A percentile compares a stretch with the other conserved stretches of the same genome.
Evolutionary conservation across 306 rosid species (phyloP).

Genomic region (Quercus dentata): DNA sequence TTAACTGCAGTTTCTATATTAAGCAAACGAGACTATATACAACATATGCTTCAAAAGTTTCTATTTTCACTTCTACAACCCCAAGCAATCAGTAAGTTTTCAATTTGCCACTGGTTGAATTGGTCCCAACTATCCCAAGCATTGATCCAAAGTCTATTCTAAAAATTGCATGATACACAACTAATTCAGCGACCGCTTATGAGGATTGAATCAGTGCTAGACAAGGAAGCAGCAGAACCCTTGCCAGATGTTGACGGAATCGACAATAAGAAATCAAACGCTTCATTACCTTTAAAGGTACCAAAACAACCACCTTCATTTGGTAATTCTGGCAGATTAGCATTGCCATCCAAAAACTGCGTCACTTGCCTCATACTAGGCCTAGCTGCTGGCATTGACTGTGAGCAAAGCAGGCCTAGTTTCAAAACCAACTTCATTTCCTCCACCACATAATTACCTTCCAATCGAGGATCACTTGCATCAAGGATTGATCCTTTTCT

Average conservation of each 20-base stretch:
- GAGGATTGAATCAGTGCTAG: not conserved
- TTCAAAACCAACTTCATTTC: conserved; percentile 53
- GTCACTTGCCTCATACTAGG: conserved; percentile 62
- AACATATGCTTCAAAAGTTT: no score
- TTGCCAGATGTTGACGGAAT: not conserved
- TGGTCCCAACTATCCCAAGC: no score
- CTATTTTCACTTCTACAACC: no score
- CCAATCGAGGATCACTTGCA: conserved; percentile 49
- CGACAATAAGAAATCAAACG: not conserved
- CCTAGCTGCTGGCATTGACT: conserved; percentile 36
- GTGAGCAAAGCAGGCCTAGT: conserved; percentile 59
- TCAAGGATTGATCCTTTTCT: conserved; percentile 41
- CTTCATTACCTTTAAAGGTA: not conserved
- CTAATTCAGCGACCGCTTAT: not conserved
- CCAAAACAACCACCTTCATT: not conserved
- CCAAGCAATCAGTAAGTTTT: no score
- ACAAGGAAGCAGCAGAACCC: not conserved
- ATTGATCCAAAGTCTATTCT: no score
- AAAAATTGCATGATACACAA: no score
- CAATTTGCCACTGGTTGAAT: no score
- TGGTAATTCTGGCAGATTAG: conserved; percentile 23
- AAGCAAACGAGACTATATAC: no score
- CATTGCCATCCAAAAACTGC: conserved; percentile 44
- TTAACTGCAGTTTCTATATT: no score
- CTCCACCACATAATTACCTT: conserved; percentile 20